Conservation (phyloP, 306 rosid genomes). For the Cicer cuneatum region DNA sequence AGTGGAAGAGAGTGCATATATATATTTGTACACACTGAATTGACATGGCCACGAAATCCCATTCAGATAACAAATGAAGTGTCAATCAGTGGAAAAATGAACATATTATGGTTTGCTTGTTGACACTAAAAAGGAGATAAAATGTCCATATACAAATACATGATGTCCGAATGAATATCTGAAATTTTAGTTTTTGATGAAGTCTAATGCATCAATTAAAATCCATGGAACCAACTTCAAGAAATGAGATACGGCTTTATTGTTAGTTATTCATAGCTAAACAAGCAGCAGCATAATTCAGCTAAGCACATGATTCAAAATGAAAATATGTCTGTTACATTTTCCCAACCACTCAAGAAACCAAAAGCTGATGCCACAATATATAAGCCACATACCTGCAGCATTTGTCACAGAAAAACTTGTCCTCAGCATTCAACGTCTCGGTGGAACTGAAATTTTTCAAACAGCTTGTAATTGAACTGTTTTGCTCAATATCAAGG, state of each 20-base stretch:
- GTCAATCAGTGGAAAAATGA: slow-evolving; percentile 18
- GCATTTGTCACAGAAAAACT: slow-evolving; percentile 98
- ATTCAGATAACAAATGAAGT: slow-evolving; percentile 24
- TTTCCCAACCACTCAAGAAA: slow-evolving; percentile 33
- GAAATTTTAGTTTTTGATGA: neutral
- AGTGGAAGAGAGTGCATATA: slow-evolving; percentile 1
- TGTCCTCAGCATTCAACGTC: slow-evolving; percentile 97
- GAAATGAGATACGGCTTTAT: neutral
- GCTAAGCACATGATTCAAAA: slow-evolving; percentile 37
- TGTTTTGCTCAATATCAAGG: slow-evolving; percentile 98
- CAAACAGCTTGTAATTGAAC: slow-evolving; percentile 98
- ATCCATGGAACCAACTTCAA: slow-evolving; percentile 14
- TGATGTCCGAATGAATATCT: slow-evolving; percentile 25
- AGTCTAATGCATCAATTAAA: slow-evolving; percentile 2
- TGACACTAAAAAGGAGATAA: slow-evolving; percentile 23
- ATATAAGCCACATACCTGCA: slow-evolving; percentile 72
- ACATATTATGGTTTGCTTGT: slow-evolving; percentile 15
- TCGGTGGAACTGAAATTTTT: slow-evolving; percentile 99
- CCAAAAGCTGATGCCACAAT: slow-evolving; percentile 33
- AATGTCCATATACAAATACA: neutral
- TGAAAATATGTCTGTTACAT: slow-evolving; percentile 12
- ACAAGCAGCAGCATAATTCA: slow-evolving; percentile 15
- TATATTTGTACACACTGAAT: slow-evolving; percentile 21
- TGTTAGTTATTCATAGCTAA: neutral
- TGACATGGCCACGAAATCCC: neutral